Evolutionary conservation across 2,329 filamentous ascomycete genomes (phyloP).

Genomic region (Leptographium lundbergii): DNA sequence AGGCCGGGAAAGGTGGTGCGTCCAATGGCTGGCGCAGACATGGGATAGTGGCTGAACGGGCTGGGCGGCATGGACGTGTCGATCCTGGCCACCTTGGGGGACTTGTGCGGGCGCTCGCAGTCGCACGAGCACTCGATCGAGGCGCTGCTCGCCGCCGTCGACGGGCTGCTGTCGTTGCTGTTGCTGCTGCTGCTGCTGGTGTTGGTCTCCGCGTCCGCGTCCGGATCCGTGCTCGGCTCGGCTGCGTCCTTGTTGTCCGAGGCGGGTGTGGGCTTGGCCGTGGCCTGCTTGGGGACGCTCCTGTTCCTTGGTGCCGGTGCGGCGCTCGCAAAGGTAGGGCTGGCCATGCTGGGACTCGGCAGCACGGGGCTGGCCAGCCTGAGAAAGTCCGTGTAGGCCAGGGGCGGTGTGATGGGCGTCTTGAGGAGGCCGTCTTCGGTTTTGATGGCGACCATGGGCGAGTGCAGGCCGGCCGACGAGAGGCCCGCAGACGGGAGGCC

Average conservation of each 20-base stretch:
- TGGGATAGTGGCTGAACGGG: conserved; percentile 38
- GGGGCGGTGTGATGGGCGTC: conserved; percentile 83
- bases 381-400: conserved; percentile 86
- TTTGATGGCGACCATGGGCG: conserved; percentile 48
- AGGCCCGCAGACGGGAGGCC: conserved; percentile 24
- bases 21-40: conserved; percentile 49
- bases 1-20: conserved; percentile 51
- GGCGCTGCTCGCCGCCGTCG: conserved; percentile 15
- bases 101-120: conserved; percentile 38
- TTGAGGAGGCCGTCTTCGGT: conserved; percentile 50
- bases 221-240: too few relatives aligned
- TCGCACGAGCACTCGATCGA: conserved; percentile 34
- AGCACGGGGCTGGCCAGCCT: conserved; percentile 41
- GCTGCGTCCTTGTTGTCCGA: too few relatives aligned
- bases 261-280: too few relatives aligned
- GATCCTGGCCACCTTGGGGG: conserved; percentile 26
- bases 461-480: conserved; percentile 20
- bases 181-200: conserved; percentile 11
- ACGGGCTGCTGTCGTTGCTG: conserved; percentile 21
- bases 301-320: not conserved
- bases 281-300: not conserved
- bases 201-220: not conserved
- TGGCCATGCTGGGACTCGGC: conserved; percentile 6
- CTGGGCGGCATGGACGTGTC: conserved; percentile 30
- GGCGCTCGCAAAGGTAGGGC: not conserved